Conservation (phyloP, 371 early-diverging fungal species). For the Mucor sp. region DNA sequence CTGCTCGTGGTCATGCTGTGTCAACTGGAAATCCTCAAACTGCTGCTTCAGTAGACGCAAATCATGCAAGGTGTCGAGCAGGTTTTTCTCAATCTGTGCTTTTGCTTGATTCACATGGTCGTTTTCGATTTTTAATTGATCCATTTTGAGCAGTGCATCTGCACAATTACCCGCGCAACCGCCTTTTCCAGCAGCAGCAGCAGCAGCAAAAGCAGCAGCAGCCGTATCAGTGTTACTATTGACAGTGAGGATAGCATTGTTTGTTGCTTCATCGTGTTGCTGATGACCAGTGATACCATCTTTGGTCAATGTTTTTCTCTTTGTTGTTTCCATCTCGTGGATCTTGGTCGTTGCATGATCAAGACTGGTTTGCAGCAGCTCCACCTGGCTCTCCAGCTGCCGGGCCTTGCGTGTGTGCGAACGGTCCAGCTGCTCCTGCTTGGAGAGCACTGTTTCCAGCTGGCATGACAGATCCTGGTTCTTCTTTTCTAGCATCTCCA, state of each 20-base stretch:
- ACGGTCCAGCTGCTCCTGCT: conserved; percentile 16
- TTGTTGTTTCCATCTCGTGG: conserved; percentile 18
- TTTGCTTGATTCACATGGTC: conserved; percentile 36
- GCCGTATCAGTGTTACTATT: not conserved
- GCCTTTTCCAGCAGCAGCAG: too few relatives aligned
- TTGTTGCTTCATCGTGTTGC: not conserved
- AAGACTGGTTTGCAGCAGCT: conserved; percentile 19
- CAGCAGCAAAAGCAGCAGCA: too few relatives aligned
- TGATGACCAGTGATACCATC: not conserved
- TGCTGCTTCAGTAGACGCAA: conserved; percentile 27
- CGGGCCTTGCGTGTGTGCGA: conserved; percentile 13
- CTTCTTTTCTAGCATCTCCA: conserved; percentile 29
- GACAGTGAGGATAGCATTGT: not conserved
- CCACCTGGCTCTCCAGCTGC: conserved; percentile 23
- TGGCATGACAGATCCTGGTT: conserved; percentile 20
- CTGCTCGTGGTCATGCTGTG: conserved; percentile 22
- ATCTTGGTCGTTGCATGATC: conserved; percentile 26
- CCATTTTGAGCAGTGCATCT: not conserved
- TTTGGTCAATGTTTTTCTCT: conserved; percentile 18
- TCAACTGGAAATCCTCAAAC: conserved; percentile 24
- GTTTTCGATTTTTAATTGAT: conserved; percentile 29
- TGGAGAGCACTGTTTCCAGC: conserved; percentile 15
- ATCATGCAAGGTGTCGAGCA: conserved; percentile 19
- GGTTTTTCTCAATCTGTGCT: conserved; percentile 31
- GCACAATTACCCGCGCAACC: not conserved